These are phyloP conservation scores for Botrytis pseudocinerea DNA, from an alignment of 2,329 filamentous ascomycete species.

Conservation along the genomic window DNA sequence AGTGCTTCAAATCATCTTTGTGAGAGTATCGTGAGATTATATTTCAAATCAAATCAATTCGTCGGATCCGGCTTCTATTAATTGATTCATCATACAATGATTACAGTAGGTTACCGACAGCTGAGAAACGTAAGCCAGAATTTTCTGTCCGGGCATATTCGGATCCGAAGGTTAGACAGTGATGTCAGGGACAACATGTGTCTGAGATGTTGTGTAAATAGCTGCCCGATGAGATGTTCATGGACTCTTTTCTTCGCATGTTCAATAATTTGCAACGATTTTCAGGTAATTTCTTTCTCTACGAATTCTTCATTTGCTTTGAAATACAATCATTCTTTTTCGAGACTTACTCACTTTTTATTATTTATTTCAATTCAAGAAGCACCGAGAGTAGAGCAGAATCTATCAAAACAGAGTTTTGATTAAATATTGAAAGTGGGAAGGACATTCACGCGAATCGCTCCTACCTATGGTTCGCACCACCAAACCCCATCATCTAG, in stretches of 20 bases:
- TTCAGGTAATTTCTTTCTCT: not conserved
- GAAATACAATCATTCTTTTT: not conserved
- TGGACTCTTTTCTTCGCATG: not conserved
- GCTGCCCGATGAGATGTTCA: conserved; percentile 6
- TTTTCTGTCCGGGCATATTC: not conserved
- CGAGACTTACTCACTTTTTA: not conserved
- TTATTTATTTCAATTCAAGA: not conserved
- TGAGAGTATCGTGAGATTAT: not conserved
- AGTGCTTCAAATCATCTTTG: not conserved
- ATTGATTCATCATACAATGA: not conserved
- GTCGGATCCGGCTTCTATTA: conserved; percentile 6
- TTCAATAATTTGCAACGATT: conserved; percentile 3
- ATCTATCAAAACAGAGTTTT: not conserved
- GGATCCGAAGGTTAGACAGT: conserved; percentile 10
- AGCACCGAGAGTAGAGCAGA: not conserved
- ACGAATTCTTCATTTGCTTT: not conserved
- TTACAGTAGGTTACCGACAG: not conserved
- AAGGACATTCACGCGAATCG: not conserved
- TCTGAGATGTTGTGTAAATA: conserved; percentile 10
- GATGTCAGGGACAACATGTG: not conserved
- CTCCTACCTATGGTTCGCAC: not conserved
- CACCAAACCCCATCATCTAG: not conserved
- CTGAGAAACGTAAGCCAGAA: conserved; percentile 13
- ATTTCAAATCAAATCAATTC: not conserved
- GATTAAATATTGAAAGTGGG: not conserved